Percentiles rank a stretch among this genome's conserved stretches.
phyloP scores from a whole-genome alignment of 2,329 filamentous ascomycete species.

The Cadophora malorum region DNA sequence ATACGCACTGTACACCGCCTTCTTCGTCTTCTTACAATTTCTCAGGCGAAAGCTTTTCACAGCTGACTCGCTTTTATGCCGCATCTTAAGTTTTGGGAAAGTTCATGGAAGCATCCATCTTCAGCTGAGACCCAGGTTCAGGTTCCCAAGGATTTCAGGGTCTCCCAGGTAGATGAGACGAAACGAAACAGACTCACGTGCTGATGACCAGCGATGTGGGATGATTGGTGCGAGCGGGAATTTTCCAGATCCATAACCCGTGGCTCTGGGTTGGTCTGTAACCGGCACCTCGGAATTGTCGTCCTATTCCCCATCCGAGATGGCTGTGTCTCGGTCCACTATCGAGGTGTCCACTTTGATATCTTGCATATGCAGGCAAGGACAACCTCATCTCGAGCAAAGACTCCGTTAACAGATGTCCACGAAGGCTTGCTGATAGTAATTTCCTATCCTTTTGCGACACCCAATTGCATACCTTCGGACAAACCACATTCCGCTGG shows the following conservation, averaged over 20 bases:
- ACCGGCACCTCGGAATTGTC: slow-evolving; percentile 17
- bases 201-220: neutral
- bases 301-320: slow-evolving; percentile 3
- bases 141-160: neutral
- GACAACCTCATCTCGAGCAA: neutral
- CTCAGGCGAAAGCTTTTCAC: neutral
- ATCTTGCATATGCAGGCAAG: neutral
- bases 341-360: slow-evolving; percentile 2
- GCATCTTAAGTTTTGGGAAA: neutral
- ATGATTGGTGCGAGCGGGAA: neutral
- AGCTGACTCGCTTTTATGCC: slow-evolving; percentile 14
- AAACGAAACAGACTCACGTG: slow-evolving; percentile 6
- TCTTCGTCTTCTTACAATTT: slow-evolving; percentile 5
- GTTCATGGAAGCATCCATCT: neutral
- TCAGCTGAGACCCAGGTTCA: neutral
- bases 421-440: too few relatives aligned
- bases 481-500: too few relatives aligned
- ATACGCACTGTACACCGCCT: neutral
- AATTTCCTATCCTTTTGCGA: too few relatives aligned
- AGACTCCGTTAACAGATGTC: too few relatives aligned
- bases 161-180: slow-evolving; percentile 7
- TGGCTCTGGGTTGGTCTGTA: slow-evolving; percentile 1
- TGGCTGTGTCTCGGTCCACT: slow-evolving; percentile 7
- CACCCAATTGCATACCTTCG: too few relatives aligned
- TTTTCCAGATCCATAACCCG: slow-evolving; percentile 6